These are phyloP conservation scores for Lasiodiplodia hormozganensis DNA, from an alignment of 2,329 filamentous ascomycete species.

Conservation along the genomic window DNA sequence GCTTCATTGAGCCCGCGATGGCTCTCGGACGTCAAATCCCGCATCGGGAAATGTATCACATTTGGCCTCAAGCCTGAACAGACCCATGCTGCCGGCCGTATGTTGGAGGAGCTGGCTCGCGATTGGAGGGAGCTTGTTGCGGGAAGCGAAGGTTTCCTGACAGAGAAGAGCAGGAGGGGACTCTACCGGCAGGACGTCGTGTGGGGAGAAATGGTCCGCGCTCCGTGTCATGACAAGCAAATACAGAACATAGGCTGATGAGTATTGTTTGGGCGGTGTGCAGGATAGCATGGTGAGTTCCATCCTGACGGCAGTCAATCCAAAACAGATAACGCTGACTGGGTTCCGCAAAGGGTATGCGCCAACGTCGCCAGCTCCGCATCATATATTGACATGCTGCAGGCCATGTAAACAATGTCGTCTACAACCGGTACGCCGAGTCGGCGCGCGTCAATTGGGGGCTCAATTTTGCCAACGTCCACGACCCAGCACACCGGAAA, in stretches of 20 bases:
- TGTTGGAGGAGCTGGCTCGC: conserved; percentile 31
- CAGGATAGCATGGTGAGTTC: conserved; percentile 62
- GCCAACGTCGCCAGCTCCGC: not conserved
- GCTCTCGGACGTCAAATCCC: conserved; percentile 71
- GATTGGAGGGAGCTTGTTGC: conserved; percentile 77
- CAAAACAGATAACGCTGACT: not conserved
- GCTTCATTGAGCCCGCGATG: conserved; percentile 62
- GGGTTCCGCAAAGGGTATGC: conserved; percentile 24
- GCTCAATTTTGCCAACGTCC: conserved; percentile 68
- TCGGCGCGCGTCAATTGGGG: conserved; percentile 81
- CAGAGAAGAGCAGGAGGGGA: conserved; percentile 65
- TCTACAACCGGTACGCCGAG: conserved; percentile 84
- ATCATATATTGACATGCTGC: conserved; percentile 33
- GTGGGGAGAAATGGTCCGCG: conserved; percentile 83
- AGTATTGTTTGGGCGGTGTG: conserved; percentile 33
- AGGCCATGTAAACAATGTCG: conserved; percentile 87
- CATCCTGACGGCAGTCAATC: conserved; percentile 19
- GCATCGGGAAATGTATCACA: conserved; percentile 76
- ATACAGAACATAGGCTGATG: conserved; percentile 35
- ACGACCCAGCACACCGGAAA: conserved; percentile 66
- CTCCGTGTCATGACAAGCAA: conserved; percentile 1
- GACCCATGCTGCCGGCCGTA: conserved; percentile 57
- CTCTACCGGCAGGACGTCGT: conserved; percentile 72
- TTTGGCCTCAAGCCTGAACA: conserved; percentile 72
- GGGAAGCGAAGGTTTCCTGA: conserved; percentile 78